Conservation (phyloP, 1,284 basidiomycete genomes). For the Trichosporon asahii region DNA sequence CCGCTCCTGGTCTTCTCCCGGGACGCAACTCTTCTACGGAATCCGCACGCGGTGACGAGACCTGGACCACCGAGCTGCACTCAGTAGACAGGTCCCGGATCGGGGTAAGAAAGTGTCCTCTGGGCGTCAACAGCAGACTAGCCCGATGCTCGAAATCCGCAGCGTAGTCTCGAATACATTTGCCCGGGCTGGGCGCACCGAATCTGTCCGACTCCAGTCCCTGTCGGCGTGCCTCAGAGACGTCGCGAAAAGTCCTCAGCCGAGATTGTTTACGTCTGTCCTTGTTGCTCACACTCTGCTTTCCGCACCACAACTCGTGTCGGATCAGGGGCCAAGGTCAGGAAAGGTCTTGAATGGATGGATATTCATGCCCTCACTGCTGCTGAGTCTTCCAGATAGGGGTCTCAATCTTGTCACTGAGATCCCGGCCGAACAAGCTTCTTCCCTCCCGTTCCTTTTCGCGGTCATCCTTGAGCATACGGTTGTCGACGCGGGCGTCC, state of each 20-base stretch:
- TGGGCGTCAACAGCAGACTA: no score
- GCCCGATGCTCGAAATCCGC: background rate
- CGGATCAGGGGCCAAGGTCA: background rate
- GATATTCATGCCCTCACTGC: background rate
- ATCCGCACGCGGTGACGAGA: no score
- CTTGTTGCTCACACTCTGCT: background rate
- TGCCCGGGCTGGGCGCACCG: no score
- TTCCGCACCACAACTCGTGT: background rate
- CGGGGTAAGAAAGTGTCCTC: no score
- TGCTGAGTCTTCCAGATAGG: background rate
- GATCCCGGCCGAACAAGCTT: constrained; percentile 55
- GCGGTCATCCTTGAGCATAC: constrained; percentile 71
- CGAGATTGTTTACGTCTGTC: no score
- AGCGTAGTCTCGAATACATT: no score
- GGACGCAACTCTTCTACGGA: background rate
- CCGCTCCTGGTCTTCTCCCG: no score
- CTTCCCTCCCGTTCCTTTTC: constrained; percentile 57
- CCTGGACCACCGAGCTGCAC: no score
- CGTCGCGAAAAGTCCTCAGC: no score
- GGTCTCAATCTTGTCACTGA: constrained; percentile 44
- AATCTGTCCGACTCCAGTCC: background rate
- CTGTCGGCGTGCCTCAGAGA: no score
- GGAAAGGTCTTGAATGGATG: background rate
- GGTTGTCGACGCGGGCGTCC: constrained; percentile 78
- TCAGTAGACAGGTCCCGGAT: no score